These are phyloP conservation scores for Calonectria crousiana DNA, from an alignment of 2,329 filamentous ascomycete species.

Conservation along the genomic window DNA sequence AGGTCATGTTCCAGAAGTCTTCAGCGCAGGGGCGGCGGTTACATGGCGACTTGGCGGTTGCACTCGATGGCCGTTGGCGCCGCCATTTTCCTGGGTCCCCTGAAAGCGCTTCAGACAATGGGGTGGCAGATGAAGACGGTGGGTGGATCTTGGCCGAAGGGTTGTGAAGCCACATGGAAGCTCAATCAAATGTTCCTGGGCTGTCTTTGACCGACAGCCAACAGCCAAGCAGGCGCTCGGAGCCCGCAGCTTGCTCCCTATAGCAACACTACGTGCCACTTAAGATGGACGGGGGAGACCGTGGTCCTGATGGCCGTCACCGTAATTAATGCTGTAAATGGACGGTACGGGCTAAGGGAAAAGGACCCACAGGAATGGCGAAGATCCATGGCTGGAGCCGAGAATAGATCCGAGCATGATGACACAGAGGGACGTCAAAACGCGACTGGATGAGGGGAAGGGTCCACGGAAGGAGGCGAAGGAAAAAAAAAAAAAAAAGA, in stretches of 20 bases:
- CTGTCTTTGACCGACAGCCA: conserved; percentile 13
- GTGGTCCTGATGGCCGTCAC: conserved; percentile 6
- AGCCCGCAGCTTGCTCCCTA: not conserved
- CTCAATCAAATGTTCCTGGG: conserved; percentile 15
- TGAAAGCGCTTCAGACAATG: conserved; percentile 6
- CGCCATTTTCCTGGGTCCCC: conserved; percentile 9
- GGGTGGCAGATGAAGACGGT: conserved; percentile 20
- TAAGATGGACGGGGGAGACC: not conserved
- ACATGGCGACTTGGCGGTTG: conserved; percentile 15
- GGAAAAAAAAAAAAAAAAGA: conserved; percentile 18
- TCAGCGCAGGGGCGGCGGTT: conserved; percentile 26
- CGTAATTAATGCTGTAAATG: conserved; percentile 11
- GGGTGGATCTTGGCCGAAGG: conserved; percentile 22
- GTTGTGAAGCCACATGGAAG: conserved; percentile 28
- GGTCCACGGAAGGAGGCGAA: not conserved
- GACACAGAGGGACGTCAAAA: conserved; percentile 8
- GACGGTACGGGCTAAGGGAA: conserved; percentile 9
- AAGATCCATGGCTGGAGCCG: conserved; percentile 26
- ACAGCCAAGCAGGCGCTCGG: not conserved
- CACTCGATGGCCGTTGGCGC: not conserved
- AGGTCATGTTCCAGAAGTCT: conserved; percentile 43
- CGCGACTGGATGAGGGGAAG: conserved; percentile 1
- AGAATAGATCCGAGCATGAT: conserved; percentile 17
- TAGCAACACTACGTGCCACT: not conserved
- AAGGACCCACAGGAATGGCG: conserved; percentile 10